phyloP scores from a whole-genome alignment of 169 alveolate species.

The Cryptosporidium canis region DNA sequence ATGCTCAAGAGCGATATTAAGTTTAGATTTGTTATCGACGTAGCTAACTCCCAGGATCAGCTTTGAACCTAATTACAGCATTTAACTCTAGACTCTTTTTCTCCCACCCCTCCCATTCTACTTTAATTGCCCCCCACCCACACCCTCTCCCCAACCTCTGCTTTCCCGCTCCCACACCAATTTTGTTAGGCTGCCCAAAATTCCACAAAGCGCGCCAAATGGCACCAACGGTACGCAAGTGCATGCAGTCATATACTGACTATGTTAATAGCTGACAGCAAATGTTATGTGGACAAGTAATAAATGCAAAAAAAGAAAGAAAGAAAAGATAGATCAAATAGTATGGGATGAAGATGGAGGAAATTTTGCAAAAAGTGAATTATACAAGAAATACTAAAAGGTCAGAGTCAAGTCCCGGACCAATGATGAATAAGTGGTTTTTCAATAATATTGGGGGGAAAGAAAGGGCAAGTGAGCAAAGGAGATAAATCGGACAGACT shows the following conservation, averaged over 20 bases:
- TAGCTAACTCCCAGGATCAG: constrained; percentile 27
- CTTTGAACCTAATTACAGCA: background rate
- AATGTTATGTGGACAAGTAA: background rate
- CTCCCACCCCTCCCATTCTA: background rate
- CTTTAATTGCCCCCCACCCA: background rate
- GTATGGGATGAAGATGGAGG: background rate
- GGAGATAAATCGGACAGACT: background rate
- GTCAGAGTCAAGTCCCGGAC: constrained; percentile 21
- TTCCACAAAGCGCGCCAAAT: no score
- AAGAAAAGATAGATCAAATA: background rate
- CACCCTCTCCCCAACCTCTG: background rate
- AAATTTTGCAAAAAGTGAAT: background rate
- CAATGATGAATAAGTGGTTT: background rate
- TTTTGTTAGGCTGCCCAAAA: no score
- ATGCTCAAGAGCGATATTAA: constrained; percentile 62
- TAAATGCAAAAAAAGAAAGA: background rate
- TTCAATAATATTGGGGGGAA: background rate
- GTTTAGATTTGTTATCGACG: constrained; percentile 59
- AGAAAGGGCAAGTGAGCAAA: background rate
- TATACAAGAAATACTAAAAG: background rate
- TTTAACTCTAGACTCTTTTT: background rate
- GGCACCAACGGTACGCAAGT: background rate
- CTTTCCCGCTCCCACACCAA: background rate
- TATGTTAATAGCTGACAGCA: background rate
- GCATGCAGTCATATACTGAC: background rate